A percentile compares a stretch with the other conserved stretches of the same genome.
phyloP scores from a whole-genome alignment of 2,329 filamentous ascomycete genomes.

The Pseudogymnoascus sp. region DNA sequence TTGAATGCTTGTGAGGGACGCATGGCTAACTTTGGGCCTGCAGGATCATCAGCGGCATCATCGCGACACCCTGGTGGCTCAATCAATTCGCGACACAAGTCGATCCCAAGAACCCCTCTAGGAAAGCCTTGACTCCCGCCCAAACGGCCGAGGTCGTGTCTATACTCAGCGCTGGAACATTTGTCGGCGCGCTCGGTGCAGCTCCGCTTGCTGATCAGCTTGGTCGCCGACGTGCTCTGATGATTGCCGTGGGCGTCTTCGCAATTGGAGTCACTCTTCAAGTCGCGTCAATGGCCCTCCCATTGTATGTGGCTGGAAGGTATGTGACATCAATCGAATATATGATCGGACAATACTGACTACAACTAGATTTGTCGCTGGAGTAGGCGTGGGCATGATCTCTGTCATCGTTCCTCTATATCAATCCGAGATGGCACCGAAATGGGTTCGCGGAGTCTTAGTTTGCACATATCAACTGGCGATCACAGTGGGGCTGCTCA shows the following conservation, averaged over 20 bases:
- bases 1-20: neutral
- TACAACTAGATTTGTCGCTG: conserved; percentile 41
- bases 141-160: conserved; percentile 71
- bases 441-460: conserved; percentile 39
- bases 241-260: conserved; percentile 60
- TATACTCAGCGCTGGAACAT: conserved; percentile 75
- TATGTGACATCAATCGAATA: conserved; percentile 29
- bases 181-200: conserved; percentile 64
- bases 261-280: conserved; percentile 68
- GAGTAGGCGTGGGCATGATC: conserved; percentile 37
- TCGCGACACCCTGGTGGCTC: conserved; percentile 64
- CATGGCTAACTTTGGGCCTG: conserved; percentile 18
- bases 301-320: conserved; percentile 56
- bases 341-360: conserved; percentile 29
- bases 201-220: conserved; percentile 63
- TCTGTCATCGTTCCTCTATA: conserved; percentile 35
- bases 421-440: conserved; percentile 20
- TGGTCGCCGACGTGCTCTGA: conserved; percentile 55
- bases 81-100: conserved; percentile 50
- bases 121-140: conserved; percentile 38
- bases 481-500: conserved; percentile 41
- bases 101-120: conserved; percentile 30
- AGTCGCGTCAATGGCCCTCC: conserved; percentile 55
- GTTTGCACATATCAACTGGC: conserved; percentile 41
- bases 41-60: conserved; percentile 64